Evolutionary conservation across 768 basidiomycete genomes (phyloP), one percentile per base, ranked within the genome.

Genomic region (Lactifluus rugatus): DNA sequence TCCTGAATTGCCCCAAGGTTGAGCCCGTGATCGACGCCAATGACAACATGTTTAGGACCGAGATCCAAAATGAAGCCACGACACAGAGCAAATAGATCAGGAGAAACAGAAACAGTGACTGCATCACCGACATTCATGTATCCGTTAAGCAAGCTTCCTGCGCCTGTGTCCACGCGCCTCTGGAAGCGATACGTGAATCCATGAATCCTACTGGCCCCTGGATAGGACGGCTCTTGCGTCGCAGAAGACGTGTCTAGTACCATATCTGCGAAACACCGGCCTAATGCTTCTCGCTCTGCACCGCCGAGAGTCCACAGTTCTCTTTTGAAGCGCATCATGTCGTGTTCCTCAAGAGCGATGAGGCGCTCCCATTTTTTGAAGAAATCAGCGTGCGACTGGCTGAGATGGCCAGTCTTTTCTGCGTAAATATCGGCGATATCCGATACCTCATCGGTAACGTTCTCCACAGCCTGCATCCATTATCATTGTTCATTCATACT

Each of bases 251-350:
- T 60, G 61, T 83, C 81, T 37, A 96, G 70, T 34, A 82, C 68
- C 95, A 98, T 94, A 47, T 79, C 74, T 39, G 79, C 75, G 64
- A 97, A 89, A 67, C 93, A 96, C 62, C 93, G 76, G 2, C 96
- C 96, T 42, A 79, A 81, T 54, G 73, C 78, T 70, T 93, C 89
- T 55, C 96, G 78, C 65, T 93, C 85, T 17, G 70, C 73, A 0
- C 92, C 91, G 6, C 80, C 79, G 78, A 95, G 81, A 0, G 89
- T 93, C 96, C 96, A 99, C 9, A 98, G 75, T 65, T 99, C 94
- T 63, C 88, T 89, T 68, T 83, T 83, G 73, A 91, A 93, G 19
- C 89, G 79, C 10, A 85, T 72, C 14, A 89, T 74, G 62, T 96
- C 94, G 57, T 86, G 84, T 68, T 98, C 96, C 69, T 99, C 96